Evolutionary conservation across 495 filamentous ascomycete genomes (phyloP), one percentile per base, ranked within the genome.

Genomic region (Trichoderma gamsii): DNA sequence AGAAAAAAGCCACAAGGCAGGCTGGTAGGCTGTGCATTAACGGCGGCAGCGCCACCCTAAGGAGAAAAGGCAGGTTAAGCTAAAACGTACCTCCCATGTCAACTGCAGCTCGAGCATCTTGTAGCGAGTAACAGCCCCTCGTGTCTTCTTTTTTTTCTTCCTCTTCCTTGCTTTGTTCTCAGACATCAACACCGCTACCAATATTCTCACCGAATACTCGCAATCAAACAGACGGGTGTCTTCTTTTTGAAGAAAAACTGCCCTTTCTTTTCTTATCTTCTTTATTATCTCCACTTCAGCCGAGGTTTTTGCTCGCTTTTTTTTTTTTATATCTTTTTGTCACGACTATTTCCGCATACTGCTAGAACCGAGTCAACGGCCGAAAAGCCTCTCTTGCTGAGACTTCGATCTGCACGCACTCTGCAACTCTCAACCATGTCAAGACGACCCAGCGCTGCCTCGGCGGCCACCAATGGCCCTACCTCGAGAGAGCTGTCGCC

Each of bases 371-470:
- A 46, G 2, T 46, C 12, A 18, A 46, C 43, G 43, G 43, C 12
- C 43, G 18, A 46, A 46, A 18, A 46, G 43, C 12, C 43, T 46
- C 43, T 46, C 43, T 16, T 38, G 5, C 43, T 46, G 41, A 65
- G 41, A n/a, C 41, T 27, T 65, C 15, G 12, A 25, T 61, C 25
- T 8, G 23, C 25, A 32, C 15, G 11, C 25, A 41, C 1, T 7
- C 11, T 1, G n/a, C 46, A 18, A n/a, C 46, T 51, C 46, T 38
- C 7, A 59, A 27, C 41, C 32, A 85, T 85, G 83, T 85, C 83
- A 67, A 84, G 82, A 77, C 72, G 83, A 79, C 76, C 71, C 66
- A 78, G 76, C 67, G 74, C 73, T 65, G 77, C 76, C n/a, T 61
- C 56, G 56, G 23, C 56, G 23, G 27, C 11, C 61, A 74, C 76